A percentile compares a stretch with the other conserved stretches of the same genome.
Conservation (phyloP, 495 filamentous ascomycete species). For the Penicillium angulare region DNA sequence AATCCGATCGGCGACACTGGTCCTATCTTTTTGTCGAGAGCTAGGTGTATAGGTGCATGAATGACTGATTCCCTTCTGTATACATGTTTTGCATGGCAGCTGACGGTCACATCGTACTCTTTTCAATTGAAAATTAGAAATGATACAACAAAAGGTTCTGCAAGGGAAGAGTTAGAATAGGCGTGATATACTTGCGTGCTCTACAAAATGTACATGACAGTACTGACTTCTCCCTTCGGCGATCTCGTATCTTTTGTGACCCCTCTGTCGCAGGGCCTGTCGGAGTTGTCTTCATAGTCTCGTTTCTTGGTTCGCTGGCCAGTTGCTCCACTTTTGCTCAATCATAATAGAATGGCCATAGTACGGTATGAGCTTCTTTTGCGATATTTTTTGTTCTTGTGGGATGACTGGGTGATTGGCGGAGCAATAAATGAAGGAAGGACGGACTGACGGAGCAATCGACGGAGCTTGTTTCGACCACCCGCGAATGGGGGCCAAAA, state of each 20-base stretch:
- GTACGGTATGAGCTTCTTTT: too few relatives aligned
- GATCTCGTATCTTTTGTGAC: neutral
- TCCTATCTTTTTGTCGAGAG: conserved; percentile 13
- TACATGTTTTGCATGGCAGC: conserved; percentile 43
- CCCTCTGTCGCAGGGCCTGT: neutral
- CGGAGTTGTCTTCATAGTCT: neutral
- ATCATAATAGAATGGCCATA: neutral
- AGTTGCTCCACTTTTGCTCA: too few relatives aligned
- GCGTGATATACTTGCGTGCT: neutral
- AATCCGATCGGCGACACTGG: neutral
- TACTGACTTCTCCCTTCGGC: neutral
- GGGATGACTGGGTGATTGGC: neutral
- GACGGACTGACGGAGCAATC: neutral
- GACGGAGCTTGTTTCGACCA: neutral
- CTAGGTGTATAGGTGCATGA: conserved; percentile 47
- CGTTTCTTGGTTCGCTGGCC: too few relatives aligned
- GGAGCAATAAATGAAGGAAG: neutral
- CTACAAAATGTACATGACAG: conserved; percentile 1
- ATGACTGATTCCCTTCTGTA: conserved; percentile 39
- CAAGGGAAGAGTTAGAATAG: neutral
- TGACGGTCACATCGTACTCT: conserved; percentile 48
- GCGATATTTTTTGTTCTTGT: neutral
- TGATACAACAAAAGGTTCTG: neutral
- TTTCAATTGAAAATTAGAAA: neutral
- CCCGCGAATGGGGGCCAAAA: neutral